Evolutionary conservation across 1,139 yeast species (phyloP).

Genomic region (Schizosaccharomyces versatilis): DNA sequence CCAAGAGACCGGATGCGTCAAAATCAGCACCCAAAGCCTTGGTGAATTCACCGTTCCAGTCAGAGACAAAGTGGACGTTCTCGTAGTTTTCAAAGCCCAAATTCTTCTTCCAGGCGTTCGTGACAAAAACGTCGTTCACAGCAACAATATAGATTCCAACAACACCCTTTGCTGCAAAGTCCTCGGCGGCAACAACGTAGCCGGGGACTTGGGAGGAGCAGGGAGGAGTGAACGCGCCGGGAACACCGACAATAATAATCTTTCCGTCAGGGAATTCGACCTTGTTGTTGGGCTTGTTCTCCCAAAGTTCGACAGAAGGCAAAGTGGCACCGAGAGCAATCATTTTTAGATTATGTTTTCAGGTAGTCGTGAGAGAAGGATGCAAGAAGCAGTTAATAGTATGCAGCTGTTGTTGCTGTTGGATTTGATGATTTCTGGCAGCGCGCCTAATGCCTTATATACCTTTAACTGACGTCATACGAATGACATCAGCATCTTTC

Average conservation of each 20-base stretch:
- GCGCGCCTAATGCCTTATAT: no score
- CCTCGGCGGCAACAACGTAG: conserved; percentile 29
- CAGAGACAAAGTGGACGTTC: conserved; percentile 42
- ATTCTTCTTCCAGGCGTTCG: conserved; percentile 50
- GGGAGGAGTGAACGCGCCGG: conserved; percentile 81
- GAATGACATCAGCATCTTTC: no score
- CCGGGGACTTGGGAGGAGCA: conserved; percentile 76
- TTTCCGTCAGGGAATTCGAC: conserved; percentile 7
- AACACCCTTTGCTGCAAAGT: conserved; percentile 45
- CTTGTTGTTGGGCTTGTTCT: conserved; percentile 6
- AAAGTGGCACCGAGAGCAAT: conserved; percentile 1
- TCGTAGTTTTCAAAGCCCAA: conserved; percentile 22
- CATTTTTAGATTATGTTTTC: not conserved
- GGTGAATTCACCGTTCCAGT: conserved; percentile 51
- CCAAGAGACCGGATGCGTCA: conserved; percentile 53
- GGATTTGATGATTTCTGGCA: no score
- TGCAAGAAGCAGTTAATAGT: no score
- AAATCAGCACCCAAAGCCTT: conserved; percentile 40
- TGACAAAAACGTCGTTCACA: conserved; percentile 71
- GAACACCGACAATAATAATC: conserved; percentile 47
- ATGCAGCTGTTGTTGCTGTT: no score
- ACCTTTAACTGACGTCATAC: no score
- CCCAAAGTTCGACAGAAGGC: conserved; percentile 5
- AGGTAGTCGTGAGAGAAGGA: no score
- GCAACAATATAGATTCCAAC: conserved; percentile 39